Evolutionary conservation across 108 stramenopile genomes (phyloP).

Genomic region (Nannochloropsis oceanica): DNA sequence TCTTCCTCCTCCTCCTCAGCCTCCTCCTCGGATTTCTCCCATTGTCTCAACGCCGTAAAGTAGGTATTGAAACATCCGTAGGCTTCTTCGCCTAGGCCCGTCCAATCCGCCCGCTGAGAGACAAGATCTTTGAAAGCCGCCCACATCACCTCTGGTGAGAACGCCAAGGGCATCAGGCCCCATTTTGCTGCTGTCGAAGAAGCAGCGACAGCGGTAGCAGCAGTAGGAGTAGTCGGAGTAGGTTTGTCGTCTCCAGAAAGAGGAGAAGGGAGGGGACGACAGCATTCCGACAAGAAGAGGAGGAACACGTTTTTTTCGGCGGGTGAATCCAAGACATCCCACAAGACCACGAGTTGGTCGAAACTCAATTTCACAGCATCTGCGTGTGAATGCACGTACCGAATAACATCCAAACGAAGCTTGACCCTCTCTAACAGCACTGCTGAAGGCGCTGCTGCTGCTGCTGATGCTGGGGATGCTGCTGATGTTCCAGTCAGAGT

Average conservation of each 20-base stretch:
- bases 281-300: neutral
- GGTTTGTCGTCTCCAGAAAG: neutral
- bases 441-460: neutral
- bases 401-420: slow-evolving; percentile 15
- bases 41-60: slow-evolving; percentile 15
- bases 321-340: slow-evolving; percentile 13
- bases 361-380: slow-evolving; percentile 7
- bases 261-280: neutral
- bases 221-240: too few relatives aligned
- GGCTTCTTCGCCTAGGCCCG: slow-evolving; percentile 22
- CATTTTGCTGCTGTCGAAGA: too few relatives aligned
- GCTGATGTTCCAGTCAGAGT: too few relatives aligned
- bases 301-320: slow-evolving; percentile 16
- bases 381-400: slow-evolving; percentile 9
- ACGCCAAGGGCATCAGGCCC: neutral
- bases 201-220: neutral
- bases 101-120: slow-evolving; percentile 32
- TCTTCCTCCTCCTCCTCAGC: slow-evolving; percentile 17
- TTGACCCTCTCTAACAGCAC: neutral
- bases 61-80: slow-evolving; percentile 39
- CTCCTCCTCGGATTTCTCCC: neutral
- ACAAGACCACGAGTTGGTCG: slow-evolving; percentile 5
- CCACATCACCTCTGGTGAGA: neutral
- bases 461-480: neutral
- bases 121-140: slow-evolving; percentile 19